These are phyloP conservation scores for Erigeron canadensis DNA, from an alignment of 129 eudicot genomes.

Conservation along the genomic window DNA sequence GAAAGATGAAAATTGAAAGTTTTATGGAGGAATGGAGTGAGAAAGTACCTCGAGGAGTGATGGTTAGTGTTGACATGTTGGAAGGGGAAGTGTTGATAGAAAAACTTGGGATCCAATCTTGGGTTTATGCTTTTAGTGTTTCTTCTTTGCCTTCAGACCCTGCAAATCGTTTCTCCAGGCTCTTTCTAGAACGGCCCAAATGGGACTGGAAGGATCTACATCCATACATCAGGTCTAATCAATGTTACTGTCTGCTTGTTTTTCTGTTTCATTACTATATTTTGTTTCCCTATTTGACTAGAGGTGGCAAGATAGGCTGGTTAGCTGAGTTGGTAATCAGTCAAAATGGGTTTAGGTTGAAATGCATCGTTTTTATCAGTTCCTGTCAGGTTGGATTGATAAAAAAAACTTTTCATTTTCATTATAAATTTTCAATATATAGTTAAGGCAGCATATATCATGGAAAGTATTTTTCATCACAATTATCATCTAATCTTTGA, in stretches of 20 bases:
- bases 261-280: constrained; percentile 5
- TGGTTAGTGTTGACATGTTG: constrained; percentile 63
- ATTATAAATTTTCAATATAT: too few relatives aligned
- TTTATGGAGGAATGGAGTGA: constrained; percentile 73
- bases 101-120: constrained; percentile 62
- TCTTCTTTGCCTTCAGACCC: constrained; percentile 82
- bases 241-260: constrained; percentile 6
- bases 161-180: constrained; percentile 65
- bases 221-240: constrained; percentile 76
- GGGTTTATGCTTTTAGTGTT: constrained; percentile 76
- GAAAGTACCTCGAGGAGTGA: constrained; percentile 69
- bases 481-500: background rate
- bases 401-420: background rate
- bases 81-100: constrained; percentile 90
- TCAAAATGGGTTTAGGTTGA: background rate
- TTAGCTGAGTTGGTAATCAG: background rate
- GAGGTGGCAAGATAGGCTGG: background rate
- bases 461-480: background rate
- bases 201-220: constrained; percentile 98
- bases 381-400: background rate
- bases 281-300: background rate
- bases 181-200: constrained; percentile 66
- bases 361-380: background rate
- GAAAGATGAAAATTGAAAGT: constrained; percentile 68
- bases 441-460: background rate